A percentile compares a stretch with the other conserved stretches of the same genome.
Conservation (phyloP, 768 basidiomycete species). For the Postia placenta region DNA sequence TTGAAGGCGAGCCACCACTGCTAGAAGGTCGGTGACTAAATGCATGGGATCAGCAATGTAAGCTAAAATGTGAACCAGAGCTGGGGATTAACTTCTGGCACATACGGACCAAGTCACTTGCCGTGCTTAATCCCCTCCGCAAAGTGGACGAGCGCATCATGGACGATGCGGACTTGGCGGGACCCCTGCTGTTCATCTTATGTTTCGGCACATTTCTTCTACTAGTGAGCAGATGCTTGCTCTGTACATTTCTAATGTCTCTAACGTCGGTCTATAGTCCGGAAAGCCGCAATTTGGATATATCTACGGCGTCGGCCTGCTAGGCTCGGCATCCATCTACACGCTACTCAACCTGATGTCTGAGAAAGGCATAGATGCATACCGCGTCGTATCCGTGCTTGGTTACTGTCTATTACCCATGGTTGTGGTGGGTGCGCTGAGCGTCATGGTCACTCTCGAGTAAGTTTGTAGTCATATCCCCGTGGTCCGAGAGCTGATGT, state of each 20-base stretch:
- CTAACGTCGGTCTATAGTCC: slow-evolving; percentile 47
- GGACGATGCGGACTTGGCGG: slow-evolving; percentile 98
- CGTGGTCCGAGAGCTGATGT: neutral
- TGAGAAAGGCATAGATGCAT: slow-evolving; percentile 89
- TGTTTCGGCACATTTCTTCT: slow-evolving; percentile 91
- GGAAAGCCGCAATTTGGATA: slow-evolving; percentile 99
- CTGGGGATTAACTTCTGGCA: slow-evolving; percentile 97
- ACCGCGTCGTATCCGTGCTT: slow-evolving; percentile 89
- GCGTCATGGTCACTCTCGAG: slow-evolving; percentile 86
- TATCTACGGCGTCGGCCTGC: slow-evolving; percentile 96
- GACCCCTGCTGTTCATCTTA: slow-evolving; percentile 91
- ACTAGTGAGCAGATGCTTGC: slow-evolving; percentile 50
- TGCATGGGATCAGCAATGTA: neutral
- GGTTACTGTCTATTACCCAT: slow-evolving; percentile 97
- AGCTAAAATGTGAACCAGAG: slow-evolving; percentile 42
- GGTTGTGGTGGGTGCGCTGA: slow-evolving; percentile 88
- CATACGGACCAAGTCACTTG: slow-evolving; percentile 89
- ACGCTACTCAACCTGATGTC: slow-evolving; percentile 96
- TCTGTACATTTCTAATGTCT: slow-evolving; percentile 7
- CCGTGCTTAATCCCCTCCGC: slow-evolving; percentile 89
- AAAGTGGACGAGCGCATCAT: slow-evolving; percentile 87
- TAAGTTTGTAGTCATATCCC: slow-evolving; percentile 36
- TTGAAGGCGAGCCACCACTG: slow-evolving; percentile 93
- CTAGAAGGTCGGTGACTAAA: slow-evolving; percentile 66
- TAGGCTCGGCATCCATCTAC: slow-evolving; percentile 90